A percentile compares a stretch with the other conserved stretches of the same genome.
phyloP scores from a whole-genome alignment of 2,329 filamentous ascomycete genomes.

The Lasiodiplodia sp. region DNA sequence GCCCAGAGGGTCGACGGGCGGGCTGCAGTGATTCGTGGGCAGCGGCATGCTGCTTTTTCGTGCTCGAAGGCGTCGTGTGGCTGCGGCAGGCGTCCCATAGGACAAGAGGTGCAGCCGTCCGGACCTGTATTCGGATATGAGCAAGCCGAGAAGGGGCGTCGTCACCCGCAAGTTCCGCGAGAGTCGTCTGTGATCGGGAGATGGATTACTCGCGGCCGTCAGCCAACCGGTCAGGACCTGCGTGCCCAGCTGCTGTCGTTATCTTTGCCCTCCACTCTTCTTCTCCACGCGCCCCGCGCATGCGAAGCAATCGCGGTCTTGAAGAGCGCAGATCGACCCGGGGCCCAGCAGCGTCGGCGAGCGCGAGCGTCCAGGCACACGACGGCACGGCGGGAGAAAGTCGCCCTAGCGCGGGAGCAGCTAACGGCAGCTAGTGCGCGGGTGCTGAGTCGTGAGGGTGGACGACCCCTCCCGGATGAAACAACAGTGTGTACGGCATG shows the following conservation, averaged over 20 bases:
- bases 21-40: neutral
- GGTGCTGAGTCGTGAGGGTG: constrained; percentile 16
- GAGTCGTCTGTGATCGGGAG: neutral
- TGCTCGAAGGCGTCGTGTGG: constrained; percentile 9
- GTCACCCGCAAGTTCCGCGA: constrained; percentile 13
- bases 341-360: neutral
- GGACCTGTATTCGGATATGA: constrained; percentile 18
- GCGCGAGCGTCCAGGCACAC: neutral
- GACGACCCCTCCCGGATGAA: constrained; percentile 17
- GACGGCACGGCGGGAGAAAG: constrained; percentile 7
- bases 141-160: constrained; percentile 19
- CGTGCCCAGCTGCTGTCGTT: neutral
- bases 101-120: constrained; percentile 3
- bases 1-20: constrained; percentile 12
- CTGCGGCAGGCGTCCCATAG: constrained; percentile 6
- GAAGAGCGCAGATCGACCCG: constrained; percentile 16
- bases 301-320: constrained; percentile 13
- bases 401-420: constrained; percentile 1
- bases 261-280: neutral
- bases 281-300: constrained; percentile 25
- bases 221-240: neutral
- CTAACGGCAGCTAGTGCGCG: constrained; percentile 19
- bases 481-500: constrained; percentile 8
- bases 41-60: neutral
- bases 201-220: constrained; percentile 16